A percentile compares a stretch with the other conserved stretches of the same genome.
phyloP scores from a whole-genome alignment of 208 protist species.

The Wallacemonas sp. region DNA sequence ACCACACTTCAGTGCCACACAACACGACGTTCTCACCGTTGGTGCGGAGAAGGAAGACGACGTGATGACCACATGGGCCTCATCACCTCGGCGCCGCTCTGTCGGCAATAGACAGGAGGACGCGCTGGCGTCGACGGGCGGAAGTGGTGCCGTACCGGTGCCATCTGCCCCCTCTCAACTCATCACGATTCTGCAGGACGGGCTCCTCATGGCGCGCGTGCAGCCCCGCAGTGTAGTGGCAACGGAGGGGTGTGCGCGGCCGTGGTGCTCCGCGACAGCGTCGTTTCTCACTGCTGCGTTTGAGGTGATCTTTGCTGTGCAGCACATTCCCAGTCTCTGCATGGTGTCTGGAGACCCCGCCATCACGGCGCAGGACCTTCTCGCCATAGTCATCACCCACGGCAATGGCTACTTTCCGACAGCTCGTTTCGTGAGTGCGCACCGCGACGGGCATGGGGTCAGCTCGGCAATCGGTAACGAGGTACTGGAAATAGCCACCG shows the following conservation, averaged over 20 bases:
- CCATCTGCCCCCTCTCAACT: neutral
- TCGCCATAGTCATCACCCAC: too few relatives aligned
- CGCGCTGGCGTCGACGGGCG: too few relatives aligned
- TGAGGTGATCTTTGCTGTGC: neutral
- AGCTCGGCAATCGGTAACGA: too few relatives aligned
- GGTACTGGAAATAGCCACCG: too few relatives aligned
- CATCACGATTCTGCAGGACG: neutral
- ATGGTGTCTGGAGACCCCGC: too few relatives aligned
- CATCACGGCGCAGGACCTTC: neutral
- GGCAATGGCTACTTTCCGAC: too few relatives aligned
- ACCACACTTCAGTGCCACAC: neutral
- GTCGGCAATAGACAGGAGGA: too few relatives aligned
- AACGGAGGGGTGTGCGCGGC: neutral
- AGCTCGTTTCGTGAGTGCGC: too few relatives aligned
- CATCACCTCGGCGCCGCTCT: too few relatives aligned
- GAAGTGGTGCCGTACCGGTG: too few relatives aligned
- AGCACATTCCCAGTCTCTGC: neutral
- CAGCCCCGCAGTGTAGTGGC: neutral
- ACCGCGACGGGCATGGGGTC: too few relatives aligned
- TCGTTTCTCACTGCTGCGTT: neutral
- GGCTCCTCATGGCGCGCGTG: neutral
- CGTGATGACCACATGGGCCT: too few relatives aligned
- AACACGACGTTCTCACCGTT: neutral
- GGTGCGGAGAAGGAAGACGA: neutral
- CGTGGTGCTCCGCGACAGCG: neutral